phyloP scores from a whole-genome alignment of 2,329 filamentous ascomycete genomes.

The Alternaria sp. region DNA sequence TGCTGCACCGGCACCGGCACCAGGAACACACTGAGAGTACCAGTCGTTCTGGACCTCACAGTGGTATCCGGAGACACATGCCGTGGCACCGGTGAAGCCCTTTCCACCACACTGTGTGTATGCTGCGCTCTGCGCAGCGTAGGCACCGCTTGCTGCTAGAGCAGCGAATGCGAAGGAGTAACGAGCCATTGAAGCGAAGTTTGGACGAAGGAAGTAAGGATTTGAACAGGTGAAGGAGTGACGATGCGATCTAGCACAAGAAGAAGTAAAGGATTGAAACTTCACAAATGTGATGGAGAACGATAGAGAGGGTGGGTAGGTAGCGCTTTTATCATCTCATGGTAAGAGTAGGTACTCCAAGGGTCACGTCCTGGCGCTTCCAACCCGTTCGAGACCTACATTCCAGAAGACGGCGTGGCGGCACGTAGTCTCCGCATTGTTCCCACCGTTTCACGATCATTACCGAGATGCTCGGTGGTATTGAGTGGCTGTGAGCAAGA shows the following conservation, averaged over 20 bases:
- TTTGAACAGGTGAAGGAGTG: not conserved
- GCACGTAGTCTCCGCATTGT: not conserved
- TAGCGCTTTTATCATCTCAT: not conserved
- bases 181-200: not conserved
- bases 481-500: not conserved
- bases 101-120: conserved; percentile 51
- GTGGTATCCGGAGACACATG: conserved; percentile 44
- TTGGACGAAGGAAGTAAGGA: not conserved
- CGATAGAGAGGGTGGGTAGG: not conserved
- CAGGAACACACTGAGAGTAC: conserved; percentile 50
- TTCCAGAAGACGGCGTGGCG: not conserved
- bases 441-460: not conserved
- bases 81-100: conserved; percentile 45
- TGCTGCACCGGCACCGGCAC: not conserved
- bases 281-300: not conserved
- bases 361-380: not conserved
- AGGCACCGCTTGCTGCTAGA: not conserved
- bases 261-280: not conserved
- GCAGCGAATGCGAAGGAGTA: not conserved
- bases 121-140: not conserved
- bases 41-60: conserved; percentile 49
- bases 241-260: not conserved
- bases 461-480: not conserved
- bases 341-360: not conserved
- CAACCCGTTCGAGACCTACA: not conserved